These are phyloP conservation scores for Thermothelomyces thermophilus DNA, from an alignment of 2,329 filamentous ascomycete genomes.

Conservation along the genomic window DNA sequence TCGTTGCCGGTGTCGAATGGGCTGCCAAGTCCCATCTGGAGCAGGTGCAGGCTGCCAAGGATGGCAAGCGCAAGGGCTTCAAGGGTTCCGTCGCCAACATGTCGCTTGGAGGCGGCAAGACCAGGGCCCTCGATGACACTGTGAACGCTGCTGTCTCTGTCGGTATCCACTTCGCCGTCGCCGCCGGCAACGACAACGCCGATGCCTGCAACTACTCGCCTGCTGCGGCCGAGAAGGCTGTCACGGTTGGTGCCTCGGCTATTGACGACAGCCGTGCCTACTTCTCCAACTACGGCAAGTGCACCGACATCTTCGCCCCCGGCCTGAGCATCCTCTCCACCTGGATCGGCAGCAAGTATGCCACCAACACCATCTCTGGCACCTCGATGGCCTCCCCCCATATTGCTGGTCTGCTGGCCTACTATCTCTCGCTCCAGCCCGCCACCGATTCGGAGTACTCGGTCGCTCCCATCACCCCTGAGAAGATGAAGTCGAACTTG, in stretches of 20 bases:
- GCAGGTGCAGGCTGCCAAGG: slow-evolving; percentile 71
- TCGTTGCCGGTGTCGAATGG: slow-evolving; percentile 96
- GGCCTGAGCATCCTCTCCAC: slow-evolving; percentile 96
- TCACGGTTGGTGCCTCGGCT: slow-evolving; percentile 93
- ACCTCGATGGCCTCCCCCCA: slow-evolving; percentile 99
- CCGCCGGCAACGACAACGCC: slow-evolving; percentile 96
- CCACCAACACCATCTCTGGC: slow-evolving; percentile 97
- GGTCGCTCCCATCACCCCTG: slow-evolving; percentile 81
- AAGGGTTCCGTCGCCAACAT: slow-evolving; percentile 99
- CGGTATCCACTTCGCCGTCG: slow-evolving; percentile 95
- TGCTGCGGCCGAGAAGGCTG: slow-evolving; percentile 80
- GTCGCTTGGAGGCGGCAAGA: slow-evolving; percentile 98
- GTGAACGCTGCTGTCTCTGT: slow-evolving; percentile 89
- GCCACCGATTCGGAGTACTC: slow-evolving; percentile 84
- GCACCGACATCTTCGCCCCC: slow-evolving; percentile 98
- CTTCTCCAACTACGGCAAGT: slow-evolving; percentile 99
- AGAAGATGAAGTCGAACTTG: slow-evolving; percentile 86
- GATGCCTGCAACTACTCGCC: slow-evolving; percentile 99
- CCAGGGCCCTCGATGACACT: slow-evolving; percentile 78
- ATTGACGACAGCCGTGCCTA: slow-evolving; percentile 94
- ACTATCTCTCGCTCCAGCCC: slow-evolving; percentile 95
- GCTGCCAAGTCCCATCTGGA: slow-evolving; percentile 74
- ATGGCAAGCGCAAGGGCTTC: slow-evolving; percentile 89
- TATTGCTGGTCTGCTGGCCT: slow-evolving; percentile 91
- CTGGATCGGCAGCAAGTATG: slow-evolving; percentile 95